These are phyloP conservation scores for Candida maltosa DNA, from an alignment of 805 yeast species.

Conservation along the genomic window DNA sequence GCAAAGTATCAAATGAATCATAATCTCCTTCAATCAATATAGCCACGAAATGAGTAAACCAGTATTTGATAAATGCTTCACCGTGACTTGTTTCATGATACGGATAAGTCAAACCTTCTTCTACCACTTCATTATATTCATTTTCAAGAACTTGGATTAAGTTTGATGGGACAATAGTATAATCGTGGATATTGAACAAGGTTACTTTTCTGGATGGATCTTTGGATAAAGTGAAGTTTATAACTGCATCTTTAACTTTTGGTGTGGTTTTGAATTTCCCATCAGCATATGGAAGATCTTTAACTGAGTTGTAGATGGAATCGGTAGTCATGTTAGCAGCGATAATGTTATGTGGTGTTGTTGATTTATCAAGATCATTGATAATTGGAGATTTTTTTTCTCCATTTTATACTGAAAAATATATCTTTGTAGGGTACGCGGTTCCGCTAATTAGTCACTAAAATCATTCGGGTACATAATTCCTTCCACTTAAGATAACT, in stretches of 20 bases:
- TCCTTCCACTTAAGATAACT: too few species aligned
- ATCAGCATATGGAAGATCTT: conserved; percentile 33
- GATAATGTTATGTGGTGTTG: too few species aligned
- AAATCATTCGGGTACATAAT: too few species aligned
- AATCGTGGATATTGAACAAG: conserved; percentile 54
- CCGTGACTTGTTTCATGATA: conserved; percentile 36
- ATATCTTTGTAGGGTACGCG: too few species aligned
- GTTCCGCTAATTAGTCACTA: too few species aligned
- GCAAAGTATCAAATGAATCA: conserved; percentile 18
- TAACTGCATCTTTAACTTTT: conserved; percentile 29
- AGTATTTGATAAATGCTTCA: conserved; percentile 57
- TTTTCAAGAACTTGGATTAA: conserved; percentile 45
- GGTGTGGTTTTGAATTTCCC: conserved; percentile 19
- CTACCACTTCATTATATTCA: conserved; percentile 64
- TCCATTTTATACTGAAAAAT: too few species aligned
- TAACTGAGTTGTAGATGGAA: conserved; percentile 4
- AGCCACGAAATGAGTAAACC: conserved; percentile 68
- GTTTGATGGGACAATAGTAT: conserved; percentile 46
- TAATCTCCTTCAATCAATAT: conserved; percentile 48
- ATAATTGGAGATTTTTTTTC: too few species aligned
- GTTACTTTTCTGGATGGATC: conserved; percentile 47
- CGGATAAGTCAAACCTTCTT: conserved; percentile 77
- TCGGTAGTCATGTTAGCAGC: conserved; percentile 7
- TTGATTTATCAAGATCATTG: too few species aligned
- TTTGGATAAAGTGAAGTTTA: conserved; percentile 40